Percentiles rank a stretch among this genome's conserved stretches.
Evolutionary conservation across 2,329 filamentous ascomycete genomes (phyloP).

Genomic region (Arthrobotrys entomopaga): DNA sequence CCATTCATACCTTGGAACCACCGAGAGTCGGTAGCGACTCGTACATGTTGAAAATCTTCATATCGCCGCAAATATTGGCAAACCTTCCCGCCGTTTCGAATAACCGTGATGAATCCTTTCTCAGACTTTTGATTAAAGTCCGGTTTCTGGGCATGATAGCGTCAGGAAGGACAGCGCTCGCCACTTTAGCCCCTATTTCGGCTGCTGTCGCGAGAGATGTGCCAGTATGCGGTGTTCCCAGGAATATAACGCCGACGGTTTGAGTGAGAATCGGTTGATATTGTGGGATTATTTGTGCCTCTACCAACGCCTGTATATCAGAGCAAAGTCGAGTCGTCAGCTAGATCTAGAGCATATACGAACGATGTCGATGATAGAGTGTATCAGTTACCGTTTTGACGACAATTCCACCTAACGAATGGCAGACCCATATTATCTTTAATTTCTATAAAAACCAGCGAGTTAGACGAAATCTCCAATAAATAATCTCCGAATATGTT

Average conservation of each 20-base stretch:
- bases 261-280: conserved; percentile 48
- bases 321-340: too few species aligned
- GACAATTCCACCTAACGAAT: conserved; percentile 49
- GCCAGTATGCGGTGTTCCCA: conserved; percentile 45
- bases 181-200: conserved; percentile 45
- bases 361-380: background rate
- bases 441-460: conserved; percentile 2
- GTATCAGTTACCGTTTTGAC: conserved; percentile 36
- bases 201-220: conserved; percentile 37
- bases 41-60: conserved; percentile 53
- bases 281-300: conserved; percentile 44
- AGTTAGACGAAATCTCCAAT: too few species aligned
- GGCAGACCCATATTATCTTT: conserved; percentile 54
- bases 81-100: conserved; percentile 49
- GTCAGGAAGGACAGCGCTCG: conserved; percentile 41
- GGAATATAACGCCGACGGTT: conserved; percentile 47
- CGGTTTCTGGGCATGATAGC: conserved; percentile 48
- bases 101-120: conserved; percentile 39
- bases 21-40: conserved; percentile 41
- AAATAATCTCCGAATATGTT: too few species aligned
- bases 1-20: conserved; percentile 23
- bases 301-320: conserved; percentile 33
- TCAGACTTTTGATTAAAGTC: conserved; percentile 39
- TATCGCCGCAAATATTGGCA: conserved; percentile 40
- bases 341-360: background rate